Conservation (phyloP, 352 stramenopile species). For the Vaucheria bursata region DNA sequence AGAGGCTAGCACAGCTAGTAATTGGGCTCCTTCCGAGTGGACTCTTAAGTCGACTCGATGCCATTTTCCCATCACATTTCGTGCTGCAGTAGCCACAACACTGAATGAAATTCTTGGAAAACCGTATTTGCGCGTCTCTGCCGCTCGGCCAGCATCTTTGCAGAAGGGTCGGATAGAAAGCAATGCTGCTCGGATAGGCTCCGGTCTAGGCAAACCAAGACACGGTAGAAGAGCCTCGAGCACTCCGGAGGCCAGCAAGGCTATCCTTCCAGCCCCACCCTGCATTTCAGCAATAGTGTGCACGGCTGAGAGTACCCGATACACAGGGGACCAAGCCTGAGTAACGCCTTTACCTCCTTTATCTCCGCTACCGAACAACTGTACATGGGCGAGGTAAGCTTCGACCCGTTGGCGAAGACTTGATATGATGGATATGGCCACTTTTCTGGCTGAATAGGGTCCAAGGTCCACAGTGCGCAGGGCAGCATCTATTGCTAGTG, state of each 20-base stretch:
- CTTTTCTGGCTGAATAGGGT: background rate
- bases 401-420: background rate
- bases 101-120: constrained; percentile 23
- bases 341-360: constrained; percentile 9
- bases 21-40: constrained; percentile 14
- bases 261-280: constrained; percentile 11
- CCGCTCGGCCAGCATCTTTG: background rate
- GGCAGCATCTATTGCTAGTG: background rate
- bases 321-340: constrained; percentile 23
- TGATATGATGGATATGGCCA: background rate
- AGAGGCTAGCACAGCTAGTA: constrained; percentile 21
- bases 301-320: constrained; percentile 11
- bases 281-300: constrained; percentile 16
- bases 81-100: constrained; percentile 21
- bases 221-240: constrained; percentile 33
- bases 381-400: constrained; percentile 1
- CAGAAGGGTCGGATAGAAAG: background rate
- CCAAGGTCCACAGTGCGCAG: background rate
- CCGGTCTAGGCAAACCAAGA: constrained; percentile 26
- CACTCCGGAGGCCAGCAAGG: constrained; percentile 14
- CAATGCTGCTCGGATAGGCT: constrained; percentile 26
- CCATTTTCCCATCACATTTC: constrained; percentile 38
- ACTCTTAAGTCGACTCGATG: constrained; percentile 35
- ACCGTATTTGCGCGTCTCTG: constrained; percentile 19
- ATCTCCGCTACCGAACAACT: constrained; percentile 3